phyloP scores from a whole-genome alignment of 192 early-diverging fungal species.

The Gonapodya prolifera region DNA sequence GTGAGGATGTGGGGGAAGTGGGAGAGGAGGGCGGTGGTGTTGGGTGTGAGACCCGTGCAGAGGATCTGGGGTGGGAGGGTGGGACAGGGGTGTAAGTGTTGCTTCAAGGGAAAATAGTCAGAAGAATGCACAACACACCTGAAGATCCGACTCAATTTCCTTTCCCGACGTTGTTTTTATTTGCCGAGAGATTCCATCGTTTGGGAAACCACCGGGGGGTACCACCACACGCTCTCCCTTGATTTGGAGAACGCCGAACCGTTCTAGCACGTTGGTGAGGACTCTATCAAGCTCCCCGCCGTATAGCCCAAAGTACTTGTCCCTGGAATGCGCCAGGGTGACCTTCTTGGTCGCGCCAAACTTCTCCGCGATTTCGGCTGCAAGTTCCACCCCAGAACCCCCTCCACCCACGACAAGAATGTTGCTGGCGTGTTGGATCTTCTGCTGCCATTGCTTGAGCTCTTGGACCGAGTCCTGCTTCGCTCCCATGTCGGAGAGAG shows the following conservation, averaged over 20 bases:
- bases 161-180: constrained; percentile 28
- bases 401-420: constrained; percentile 64
- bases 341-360: constrained; percentile 41
- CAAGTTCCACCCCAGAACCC: constrained; percentile 65
- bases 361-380: constrained; percentile 55
- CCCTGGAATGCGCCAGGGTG: constrained; percentile 49
- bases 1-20: constrained; percentile 39
- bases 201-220: constrained; percentile 42
- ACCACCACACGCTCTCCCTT: constrained; percentile 45
- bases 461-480: constrained; percentile 25
- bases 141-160: constrained; percentile 15
- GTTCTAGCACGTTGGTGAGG: constrained; percentile 8
- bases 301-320: constrained; percentile 20
- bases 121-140: neutral
- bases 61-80: constrained; percentile 52
- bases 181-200: constrained; percentile 28
- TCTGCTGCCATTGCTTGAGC: constrained; percentile 31
- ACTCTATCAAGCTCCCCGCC: constrained; percentile 13
- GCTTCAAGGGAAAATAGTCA: constrained; percentile 24
- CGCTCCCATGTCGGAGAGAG: constrained; percentile 19
- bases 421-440: constrained; percentile 40
- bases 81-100: constrained; percentile 21
- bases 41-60: constrained; percentile 58
- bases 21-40: constrained; percentile 42
- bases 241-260: constrained; percentile 31